Conservation (phyloP, 257 asterid species). For the Scutellaria galericulata region DNA sequence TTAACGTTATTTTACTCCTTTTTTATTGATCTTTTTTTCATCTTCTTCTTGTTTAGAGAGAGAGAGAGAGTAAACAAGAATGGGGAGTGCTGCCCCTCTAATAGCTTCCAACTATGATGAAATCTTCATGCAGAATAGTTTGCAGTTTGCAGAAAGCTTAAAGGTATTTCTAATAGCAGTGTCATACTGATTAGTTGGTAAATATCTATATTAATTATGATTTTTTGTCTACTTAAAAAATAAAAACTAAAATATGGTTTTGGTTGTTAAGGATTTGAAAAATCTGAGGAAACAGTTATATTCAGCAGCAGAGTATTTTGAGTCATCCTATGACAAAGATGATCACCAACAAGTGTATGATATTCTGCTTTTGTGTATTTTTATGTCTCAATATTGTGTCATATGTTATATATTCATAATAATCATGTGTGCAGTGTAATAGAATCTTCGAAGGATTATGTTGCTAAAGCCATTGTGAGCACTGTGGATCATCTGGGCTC, state of each 20-base stretch:
- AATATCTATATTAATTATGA: background rate
- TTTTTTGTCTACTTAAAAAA: background rate
- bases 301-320: conserved; percentile 88
- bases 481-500: conserved; percentile 92
- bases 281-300: conserved; percentile 68
- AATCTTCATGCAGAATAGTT: conserved; percentile 59
- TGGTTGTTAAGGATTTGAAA: conserved; percentile 62
- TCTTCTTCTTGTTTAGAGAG: conserved; percentile 4
- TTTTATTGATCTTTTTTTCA: background rate
- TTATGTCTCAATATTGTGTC: background rate
- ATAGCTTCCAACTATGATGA: conserved; percentile 66
- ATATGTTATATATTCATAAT: background rate
- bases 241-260: background rate
- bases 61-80: conserved; percentile 18
- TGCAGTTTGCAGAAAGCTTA: conserved; percentile 71
- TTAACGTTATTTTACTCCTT: background rate
- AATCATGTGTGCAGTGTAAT: conserved; percentile 54
- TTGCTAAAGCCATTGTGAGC: conserved; percentile 65
- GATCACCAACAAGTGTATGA: conserved; percentile 66
- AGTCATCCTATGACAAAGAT: conserved; percentile 62
- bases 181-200: background rate
- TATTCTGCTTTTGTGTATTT: background rate
- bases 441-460: conserved; percentile 75
- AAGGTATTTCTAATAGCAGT: conserved; percentile 45
- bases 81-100: conserved; percentile 37